Conservation (phyloP, 306 rosid species). For the Vigna mungo region DNA sequence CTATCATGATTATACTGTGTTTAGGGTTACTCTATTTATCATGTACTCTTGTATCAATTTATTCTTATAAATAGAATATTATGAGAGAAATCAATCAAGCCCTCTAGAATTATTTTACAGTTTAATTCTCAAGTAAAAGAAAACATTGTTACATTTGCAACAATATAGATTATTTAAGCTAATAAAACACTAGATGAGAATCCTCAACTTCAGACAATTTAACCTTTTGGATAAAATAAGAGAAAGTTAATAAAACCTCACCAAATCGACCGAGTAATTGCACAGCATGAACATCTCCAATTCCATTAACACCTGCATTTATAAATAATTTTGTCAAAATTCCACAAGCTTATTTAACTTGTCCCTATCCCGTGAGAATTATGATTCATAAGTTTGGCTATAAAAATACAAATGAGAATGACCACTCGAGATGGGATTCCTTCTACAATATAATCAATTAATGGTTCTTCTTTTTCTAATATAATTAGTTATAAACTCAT, state of each 20-base stretch:
- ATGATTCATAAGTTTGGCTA: conserved; percentile 17
- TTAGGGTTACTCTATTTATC: too few species aligned
- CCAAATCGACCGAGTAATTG: conserved; percentile 82
- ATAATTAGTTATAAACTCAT: too few species aligned
- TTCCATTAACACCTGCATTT: conserved; percentile 88
- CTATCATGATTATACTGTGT: too few species aligned
- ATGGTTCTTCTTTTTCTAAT: background rate
- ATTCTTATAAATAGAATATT: too few species aligned
- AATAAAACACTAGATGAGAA: conserved; percentile 28
- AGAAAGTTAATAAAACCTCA: conserved; percentile 46
- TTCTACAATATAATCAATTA: conserved; percentile 11
- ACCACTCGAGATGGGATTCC: background rate
- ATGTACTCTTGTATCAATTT: too few species aligned
- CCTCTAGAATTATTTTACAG: too few species aligned
- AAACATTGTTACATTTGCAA: background rate
- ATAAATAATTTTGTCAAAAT: conserved; percentile 22
- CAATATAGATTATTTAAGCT: background rate
- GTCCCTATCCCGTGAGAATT: background rate
- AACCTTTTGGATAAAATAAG: conserved; percentile 25
- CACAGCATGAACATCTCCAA: conserved; percentile 89
- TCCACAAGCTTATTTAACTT: conserved; percentile 33
- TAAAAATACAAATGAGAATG: conserved; percentile 1
- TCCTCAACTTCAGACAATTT: conserved; percentile 15
- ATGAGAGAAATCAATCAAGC: too few species aligned
- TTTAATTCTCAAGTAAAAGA: background rate